A percentile compares a stretch with the other conserved stretches of the same genome.
These are phyloP conservation scores for Rhizopus delemar DNA, from an alignment of 371 early-diverging fungal species.

Conservation along the genomic window DNA sequence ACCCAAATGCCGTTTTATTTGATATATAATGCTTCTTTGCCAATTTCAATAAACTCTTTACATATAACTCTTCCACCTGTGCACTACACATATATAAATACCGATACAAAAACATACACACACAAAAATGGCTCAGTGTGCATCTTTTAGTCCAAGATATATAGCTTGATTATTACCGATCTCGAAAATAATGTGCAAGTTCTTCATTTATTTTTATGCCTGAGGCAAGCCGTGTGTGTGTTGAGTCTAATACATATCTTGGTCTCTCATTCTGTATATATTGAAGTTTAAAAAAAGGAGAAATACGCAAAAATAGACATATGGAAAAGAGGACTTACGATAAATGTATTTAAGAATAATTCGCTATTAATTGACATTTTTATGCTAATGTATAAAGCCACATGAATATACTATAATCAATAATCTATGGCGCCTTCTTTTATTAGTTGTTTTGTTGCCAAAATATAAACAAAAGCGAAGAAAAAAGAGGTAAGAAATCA, in stretches of 20 bases:
- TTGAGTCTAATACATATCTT: slow-evolving; percentile 51
- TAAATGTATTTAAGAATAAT: too few relatives aligned
- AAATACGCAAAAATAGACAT: background rate
- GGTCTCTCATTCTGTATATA: slow-evolving; percentile 52
- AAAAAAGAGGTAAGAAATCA: too few relatives aligned
- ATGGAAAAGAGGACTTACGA: background rate
- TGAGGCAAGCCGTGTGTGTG: slow-evolving; percentile 51
- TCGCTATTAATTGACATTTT: too few relatives aligned
- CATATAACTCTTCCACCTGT: slow-evolving; percentile 27
- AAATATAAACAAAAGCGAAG: too few relatives aligned
- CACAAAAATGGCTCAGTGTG: background rate
- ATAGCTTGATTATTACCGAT: slow-evolving; percentile 39
- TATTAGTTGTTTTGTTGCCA: too few relatives aligned
- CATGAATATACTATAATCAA: too few relatives aligned
- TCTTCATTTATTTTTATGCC: slow-evolving; percentile 56
- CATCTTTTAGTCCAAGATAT: background rate
- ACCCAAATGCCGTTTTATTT: slow-evolving; percentile 20
- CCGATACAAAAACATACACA: background rate
- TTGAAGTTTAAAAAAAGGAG: background rate
- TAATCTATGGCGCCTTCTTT: too few relatives aligned
- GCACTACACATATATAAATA: slow-evolving; percentile 8
- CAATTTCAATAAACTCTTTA: slow-evolving; percentile 19
- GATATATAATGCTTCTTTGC: slow-evolving; percentile 21
- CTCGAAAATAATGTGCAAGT: slow-evolving; percentile 61
- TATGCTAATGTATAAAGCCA: too few relatives aligned